A percentile compares a stretch with the other conserved stretches of the same genome.
phyloP scores from a whole-genome alignment of 176 grass and related monocot species.

The Pharus latifolius region DNA sequence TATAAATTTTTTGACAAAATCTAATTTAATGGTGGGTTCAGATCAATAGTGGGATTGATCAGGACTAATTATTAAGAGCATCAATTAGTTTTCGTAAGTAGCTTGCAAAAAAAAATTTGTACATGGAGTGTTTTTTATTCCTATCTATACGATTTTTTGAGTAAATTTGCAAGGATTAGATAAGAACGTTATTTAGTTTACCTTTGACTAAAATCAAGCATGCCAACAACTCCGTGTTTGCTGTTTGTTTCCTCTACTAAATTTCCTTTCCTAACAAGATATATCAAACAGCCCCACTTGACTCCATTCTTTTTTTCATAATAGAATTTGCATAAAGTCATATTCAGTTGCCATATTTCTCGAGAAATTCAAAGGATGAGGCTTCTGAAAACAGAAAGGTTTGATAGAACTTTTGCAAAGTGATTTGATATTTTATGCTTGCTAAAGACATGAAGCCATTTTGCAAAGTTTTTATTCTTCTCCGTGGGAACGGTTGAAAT shows the following conservation, averaged over 20 bases:
- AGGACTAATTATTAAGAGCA: too few species aligned
- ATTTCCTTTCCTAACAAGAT: not conserved
- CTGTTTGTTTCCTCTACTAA: not conserved
- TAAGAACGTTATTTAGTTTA: too few species aligned
- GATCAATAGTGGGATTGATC: too few species aligned
- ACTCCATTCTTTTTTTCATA: constrained; percentile 1
- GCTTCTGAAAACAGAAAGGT: constrained; percentile 12
- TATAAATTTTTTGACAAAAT: too few species aligned
- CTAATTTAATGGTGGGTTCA: too few species aligned
- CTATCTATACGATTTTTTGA: too few species aligned
- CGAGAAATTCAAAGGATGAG: constrained; percentile 18
- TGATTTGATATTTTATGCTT: not conserved
- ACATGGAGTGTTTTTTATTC: too few species aligned
- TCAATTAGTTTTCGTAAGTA: too few species aligned
- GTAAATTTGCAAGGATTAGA: too few species aligned
- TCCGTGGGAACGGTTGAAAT: constrained; percentile 23
- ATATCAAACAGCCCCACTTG: not conserved
- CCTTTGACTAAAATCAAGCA: too few species aligned
- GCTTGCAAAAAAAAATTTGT: too few species aligned
- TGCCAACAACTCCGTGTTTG: too few species aligned
- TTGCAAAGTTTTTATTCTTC: not conserved
- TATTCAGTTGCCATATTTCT: not conserved
- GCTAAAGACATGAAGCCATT: not conserved
- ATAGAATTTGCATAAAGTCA: not conserved
- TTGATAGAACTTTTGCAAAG: not conserved